These are phyloP conservation scores for Escovopsis sp. DNA, from an alignment of 2,329 filamentous ascomycete genomes.

Conservation along the genomic window DNA sequence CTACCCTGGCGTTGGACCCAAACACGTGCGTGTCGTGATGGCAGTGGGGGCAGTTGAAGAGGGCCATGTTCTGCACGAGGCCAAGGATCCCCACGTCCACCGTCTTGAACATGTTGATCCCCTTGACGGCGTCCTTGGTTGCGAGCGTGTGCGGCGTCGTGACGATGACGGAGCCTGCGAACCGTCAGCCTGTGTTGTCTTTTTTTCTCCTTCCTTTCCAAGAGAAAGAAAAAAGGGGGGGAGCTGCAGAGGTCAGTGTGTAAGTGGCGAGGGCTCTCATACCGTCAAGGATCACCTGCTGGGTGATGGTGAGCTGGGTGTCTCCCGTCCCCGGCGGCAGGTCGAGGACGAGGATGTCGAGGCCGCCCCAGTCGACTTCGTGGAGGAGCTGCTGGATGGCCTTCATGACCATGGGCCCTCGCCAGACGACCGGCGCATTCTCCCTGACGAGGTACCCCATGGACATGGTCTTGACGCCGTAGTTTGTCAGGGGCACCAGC, in stretches of 20 bases:
- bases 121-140: slow-evolving; percentile 80
- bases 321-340: slow-evolving; percentile 90
- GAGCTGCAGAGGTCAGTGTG: background rate
- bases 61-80: slow-evolving; percentile 83
- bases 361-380: slow-evolving; percentile 81
- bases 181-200: slow-evolving; percentile 2
- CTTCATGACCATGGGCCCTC: slow-evolving; percentile 95
- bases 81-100: slow-evolving; percentile 70
- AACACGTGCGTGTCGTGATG: slow-evolving; percentile 62
- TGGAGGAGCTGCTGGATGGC: slow-evolving; percentile 90
- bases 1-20: slow-evolving; percentile 49
- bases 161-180: slow-evolving; percentile 61
- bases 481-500: slow-evolving; percentile 77
- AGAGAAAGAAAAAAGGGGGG: background rate
- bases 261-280: slow-evolving; percentile 12
- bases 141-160: slow-evolving; percentile 90
- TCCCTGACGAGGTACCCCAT: slow-evolving; percentile 87
- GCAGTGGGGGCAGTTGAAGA: slow-evolving; percentile 71
- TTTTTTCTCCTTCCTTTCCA: no score
- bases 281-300: slow-evolving; percentile 83
- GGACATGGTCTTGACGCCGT: slow-evolving; percentile 95
- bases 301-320: slow-evolving; percentile 90
- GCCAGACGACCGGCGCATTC: slow-evolving; percentile 78
- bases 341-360: slow-evolving; percentile 83
- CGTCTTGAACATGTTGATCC: slow-evolving; percentile 84